These are phyloP conservation scores for Kondoa malvinella DNA, from an alignment of 768 basidiomycete species.

Conservation along the genomic window DNA sequence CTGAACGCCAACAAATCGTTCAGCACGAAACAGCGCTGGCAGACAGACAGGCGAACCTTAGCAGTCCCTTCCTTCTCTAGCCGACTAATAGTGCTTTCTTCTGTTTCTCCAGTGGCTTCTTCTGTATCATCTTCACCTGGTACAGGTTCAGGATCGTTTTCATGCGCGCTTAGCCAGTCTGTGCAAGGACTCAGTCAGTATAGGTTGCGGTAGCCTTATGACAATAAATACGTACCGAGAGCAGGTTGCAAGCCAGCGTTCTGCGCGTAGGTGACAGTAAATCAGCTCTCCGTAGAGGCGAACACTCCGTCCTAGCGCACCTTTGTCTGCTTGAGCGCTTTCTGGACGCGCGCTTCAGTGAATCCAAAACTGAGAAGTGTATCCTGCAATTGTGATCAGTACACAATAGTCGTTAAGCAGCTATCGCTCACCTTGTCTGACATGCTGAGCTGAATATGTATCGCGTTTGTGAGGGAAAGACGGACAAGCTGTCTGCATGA, in stretches of 20 bases:
- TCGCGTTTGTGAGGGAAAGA: too few relatives aligned
- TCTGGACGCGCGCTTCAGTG: not conserved
- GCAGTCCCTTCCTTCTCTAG: slow-evolving; percentile 23
- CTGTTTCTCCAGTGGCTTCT: slow-evolving; percentile 27
- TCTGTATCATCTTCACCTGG: slow-evolving; percentile 35
- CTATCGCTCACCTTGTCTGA: too few relatives aligned
- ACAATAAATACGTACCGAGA: slow-evolving; percentile 3
- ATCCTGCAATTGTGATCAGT: too few relatives aligned
- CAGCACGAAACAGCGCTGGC: not conserved
- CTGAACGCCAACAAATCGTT: slow-evolving; percentile 6
- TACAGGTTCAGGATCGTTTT: slow-evolving; percentile 8
- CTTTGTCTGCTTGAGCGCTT: not conserved
- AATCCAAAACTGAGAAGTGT: not conserved
- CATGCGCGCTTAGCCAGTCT: slow-evolving; percentile 25
- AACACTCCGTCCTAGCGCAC: not conserved
- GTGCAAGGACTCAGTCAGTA: not conserved
- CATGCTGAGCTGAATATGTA: too few relatives aligned
- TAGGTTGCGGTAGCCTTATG: slow-evolving; percentile 15
- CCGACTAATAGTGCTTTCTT: slow-evolving; percentile 23
- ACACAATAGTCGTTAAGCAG: too few relatives aligned
- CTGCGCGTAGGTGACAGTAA: too few relatives aligned
- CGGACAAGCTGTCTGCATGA: too few relatives aligned
- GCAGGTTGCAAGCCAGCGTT: slow-evolving; percentile 73
- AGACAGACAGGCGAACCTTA: slow-evolving; percentile 23
- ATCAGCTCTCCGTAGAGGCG: too few relatives aligned